Evolutionary conservation across 2,329 filamentous ascomycete species (phyloP).

Genomic region (Coniochaeta sp.): DNA sequence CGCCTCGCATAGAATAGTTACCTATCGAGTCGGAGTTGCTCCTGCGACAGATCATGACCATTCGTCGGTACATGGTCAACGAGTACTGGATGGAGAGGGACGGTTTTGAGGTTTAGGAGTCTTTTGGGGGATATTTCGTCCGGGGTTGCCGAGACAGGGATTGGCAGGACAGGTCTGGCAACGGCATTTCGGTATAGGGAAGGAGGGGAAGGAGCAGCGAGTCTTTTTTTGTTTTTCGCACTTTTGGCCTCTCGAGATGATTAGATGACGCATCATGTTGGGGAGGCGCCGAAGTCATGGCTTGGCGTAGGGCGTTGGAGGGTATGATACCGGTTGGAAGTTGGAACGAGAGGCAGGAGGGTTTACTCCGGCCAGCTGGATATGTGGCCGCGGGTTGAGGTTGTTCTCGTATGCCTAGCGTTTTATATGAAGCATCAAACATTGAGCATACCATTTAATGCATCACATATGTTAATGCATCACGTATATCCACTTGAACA

Average conservation of each 20-base stretch:
- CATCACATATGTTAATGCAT: too few relatives aligned
- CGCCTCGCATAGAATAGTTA: constrained; percentile 36
- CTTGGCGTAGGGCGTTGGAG: constrained; percentile 1
- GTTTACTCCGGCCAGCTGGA: not conserved
- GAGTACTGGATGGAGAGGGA: not conserved
- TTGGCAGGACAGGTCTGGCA: not conserved
- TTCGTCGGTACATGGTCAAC: not conserved
- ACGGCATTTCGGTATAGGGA: too few relatives aligned
- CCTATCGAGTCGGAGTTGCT: constrained; percentile 1
- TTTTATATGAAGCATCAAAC: not conserved
- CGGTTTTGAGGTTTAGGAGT: not conserved
- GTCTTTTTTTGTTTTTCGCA: not conserved
- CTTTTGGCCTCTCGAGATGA: not conserved
- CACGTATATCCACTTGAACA: too few relatives aligned
- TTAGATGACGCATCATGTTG: not conserved
- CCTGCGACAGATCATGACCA: not conserved
- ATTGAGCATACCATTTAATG: too few relatives aligned
- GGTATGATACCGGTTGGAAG: not conserved
- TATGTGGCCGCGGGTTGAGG: not conserved
- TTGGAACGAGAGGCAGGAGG: not conserved
- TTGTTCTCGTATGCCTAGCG: not conserved
- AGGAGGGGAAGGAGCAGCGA: not conserved
- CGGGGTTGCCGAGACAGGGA: too few relatives aligned
- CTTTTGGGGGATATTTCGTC: not conserved
- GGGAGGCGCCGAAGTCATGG: not conserved